These are phyloP conservation scores for Coprinellus micaceus DNA, from an alignment of 768 basidiomycete genomes.

Conservation along the genomic window DNA sequence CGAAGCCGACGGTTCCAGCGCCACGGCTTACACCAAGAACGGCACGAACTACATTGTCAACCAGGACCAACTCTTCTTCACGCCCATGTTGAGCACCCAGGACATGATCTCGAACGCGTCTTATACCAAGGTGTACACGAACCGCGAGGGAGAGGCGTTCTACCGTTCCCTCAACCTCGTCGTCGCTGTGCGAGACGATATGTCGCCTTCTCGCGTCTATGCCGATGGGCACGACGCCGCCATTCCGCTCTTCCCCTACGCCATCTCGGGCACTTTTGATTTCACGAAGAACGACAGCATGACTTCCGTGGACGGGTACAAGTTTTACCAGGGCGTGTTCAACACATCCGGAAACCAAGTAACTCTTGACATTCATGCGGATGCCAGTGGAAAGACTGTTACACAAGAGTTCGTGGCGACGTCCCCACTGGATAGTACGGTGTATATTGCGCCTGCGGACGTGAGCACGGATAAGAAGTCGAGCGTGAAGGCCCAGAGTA, in stretches of 20 bases:
- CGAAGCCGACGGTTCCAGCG: slow-evolving; percentile 37
- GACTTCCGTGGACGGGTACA: slow-evolving; percentile 29
- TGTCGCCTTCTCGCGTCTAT: slow-evolving; percentile 32
- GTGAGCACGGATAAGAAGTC: slow-evolving; percentile 17
- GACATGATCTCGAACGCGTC: slow-evolving; percentile 22
- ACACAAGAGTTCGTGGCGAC: slow-evolving; percentile 27
- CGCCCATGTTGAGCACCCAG: slow-evolving; percentile 35
- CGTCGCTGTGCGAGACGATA: slow-evolving; percentile 26
- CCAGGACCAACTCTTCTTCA: slow-evolving; percentile 43
- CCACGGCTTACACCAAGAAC: slow-evolving; percentile 37
- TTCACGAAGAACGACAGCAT: slow-evolving; percentile 25
- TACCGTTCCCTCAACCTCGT: slow-evolving; percentile 22
- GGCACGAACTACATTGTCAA: slow-evolving; percentile 37
- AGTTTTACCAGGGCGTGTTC: slow-evolving; percentile 30
- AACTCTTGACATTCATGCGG: slow-evolving; percentile 26
- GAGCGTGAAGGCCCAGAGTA: not conserved
- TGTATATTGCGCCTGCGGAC: slow-evolving; percentile 20
- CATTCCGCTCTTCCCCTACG: slow-evolving; percentile 25
- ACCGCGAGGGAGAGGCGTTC: slow-evolving; percentile 20
- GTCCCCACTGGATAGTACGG: slow-evolving; percentile 26
- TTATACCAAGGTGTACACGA: slow-evolving; percentile 22
- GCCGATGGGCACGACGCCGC: slow-evolving; percentile 30
- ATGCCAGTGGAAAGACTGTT: slow-evolving; percentile 20
- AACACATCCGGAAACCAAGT: slow-evolving; percentile 26
- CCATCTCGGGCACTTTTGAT: slow-evolving; percentile 27